These are phyloP conservation scores for Entoloma clypeatum DNA, from an alignment of 1,284 basidiomycete species.

Conservation along the genomic window DNA sequence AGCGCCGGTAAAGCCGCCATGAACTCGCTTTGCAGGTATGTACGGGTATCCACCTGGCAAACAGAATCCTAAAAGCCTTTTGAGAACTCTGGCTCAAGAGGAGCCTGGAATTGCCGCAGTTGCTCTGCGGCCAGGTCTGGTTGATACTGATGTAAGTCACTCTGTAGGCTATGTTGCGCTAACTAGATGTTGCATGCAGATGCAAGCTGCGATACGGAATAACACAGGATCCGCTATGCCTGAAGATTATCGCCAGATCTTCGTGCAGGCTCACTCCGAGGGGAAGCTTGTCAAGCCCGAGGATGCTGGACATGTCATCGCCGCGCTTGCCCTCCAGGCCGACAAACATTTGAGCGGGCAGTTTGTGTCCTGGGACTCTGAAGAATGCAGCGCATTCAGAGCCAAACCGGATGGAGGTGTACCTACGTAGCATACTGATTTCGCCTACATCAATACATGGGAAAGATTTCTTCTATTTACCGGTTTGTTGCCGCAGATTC, in stretches of 20 bases:
- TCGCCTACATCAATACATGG: not conserved
- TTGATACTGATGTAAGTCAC: conserved; percentile 64
- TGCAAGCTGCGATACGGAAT: conserved; percentile 59
- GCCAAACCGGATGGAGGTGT: conserved; percentile 22
- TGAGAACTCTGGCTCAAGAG: conserved; percentile 78
- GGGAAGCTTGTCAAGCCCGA: conserved; percentile 69
- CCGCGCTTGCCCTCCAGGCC: conserved; percentile 58
- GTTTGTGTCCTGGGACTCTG: conserved; percentile 72
- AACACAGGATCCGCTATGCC: conserved; percentile 48
- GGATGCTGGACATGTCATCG: conserved; percentile 73
- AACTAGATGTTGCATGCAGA: conserved; percentile 40
- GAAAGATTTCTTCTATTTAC: not conserved
- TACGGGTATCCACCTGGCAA: conserved; percentile 16
- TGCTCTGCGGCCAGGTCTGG: conserved; percentile 81
- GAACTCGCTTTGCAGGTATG: conserved; percentile 74
- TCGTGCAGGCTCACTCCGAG: conserved; percentile 56
- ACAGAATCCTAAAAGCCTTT: conserved; percentile 53
- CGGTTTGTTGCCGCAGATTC: too few relatives aligned
- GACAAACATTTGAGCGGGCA: conserved; percentile 60
- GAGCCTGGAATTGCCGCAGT: conserved; percentile 72
- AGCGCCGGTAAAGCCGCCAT: conserved; percentile 80
- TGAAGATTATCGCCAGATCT: conserved; percentile 48
- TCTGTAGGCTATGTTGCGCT: conserved; percentile 3
- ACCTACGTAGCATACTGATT: not conserved
- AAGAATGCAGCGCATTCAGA: conserved; percentile 55